A percentile compares a stretch with the other conserved stretches of the same genome.
phyloP scores from a whole-genome alignment of 768 basidiomycete genomes.

The Boletus bicolor region DNA sequence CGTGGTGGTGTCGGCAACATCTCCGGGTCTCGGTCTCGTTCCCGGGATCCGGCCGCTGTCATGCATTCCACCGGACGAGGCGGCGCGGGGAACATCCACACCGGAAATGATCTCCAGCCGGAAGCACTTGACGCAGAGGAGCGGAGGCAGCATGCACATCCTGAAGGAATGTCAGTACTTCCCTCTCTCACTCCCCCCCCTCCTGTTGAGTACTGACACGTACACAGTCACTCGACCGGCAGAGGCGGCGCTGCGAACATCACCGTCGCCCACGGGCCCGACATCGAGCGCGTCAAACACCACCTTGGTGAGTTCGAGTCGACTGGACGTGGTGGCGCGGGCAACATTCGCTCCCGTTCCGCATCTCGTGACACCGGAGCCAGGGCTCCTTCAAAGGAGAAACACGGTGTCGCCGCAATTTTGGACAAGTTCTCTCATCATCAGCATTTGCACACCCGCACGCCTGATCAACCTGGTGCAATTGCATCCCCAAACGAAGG shows the following conservation, averaged over 20 bases:
- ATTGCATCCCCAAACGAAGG: background rate
- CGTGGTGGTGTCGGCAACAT: constrained; percentile 69
- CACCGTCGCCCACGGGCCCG: constrained; percentile 36
- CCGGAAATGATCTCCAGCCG: constrained; percentile 24
- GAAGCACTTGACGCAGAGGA: constrained; percentile 35
- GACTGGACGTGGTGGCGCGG: constrained; percentile 58
- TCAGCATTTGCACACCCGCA: constrained; percentile 6
- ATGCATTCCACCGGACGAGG: constrained; percentile 59
- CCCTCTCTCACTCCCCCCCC: no score
- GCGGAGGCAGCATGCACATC: constrained; percentile 28
- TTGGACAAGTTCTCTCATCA: constrained; percentile 31
- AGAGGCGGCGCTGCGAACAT: constrained; percentile 69
- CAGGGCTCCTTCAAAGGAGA: constrained; percentile 28
- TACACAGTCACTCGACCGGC: constrained; percentile 59
- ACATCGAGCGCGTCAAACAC: constrained; percentile 33
- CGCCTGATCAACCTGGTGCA: background rate
- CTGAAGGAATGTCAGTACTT: constrained; percentile 42
- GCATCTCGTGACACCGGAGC: constrained; percentile 25
- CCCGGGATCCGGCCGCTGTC: constrained; percentile 34
- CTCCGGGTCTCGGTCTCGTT: constrained; percentile 46
- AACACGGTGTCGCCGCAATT: constrained; percentile 30
- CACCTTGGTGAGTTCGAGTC: constrained; percentile 34
- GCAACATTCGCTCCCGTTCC: constrained; percentile 53
- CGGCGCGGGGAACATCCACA: constrained; percentile 56
- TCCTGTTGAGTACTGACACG: background rate